Base-by-base conservation (phyloP, 352 stramenopile species). In the Phytopythium vexans region DNA sequence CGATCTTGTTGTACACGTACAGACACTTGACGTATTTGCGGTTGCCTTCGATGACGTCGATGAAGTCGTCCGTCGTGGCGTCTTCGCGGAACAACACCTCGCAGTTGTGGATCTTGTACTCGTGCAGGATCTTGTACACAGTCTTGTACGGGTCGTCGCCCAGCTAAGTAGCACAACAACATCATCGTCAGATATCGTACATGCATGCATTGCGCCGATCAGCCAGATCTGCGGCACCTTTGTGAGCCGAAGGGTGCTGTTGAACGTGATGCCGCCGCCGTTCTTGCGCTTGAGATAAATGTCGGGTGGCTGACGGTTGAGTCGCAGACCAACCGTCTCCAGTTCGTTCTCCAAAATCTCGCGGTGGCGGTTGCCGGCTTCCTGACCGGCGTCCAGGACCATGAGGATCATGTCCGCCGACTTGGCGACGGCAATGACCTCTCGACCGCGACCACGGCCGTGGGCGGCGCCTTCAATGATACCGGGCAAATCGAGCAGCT, bases 1-100 rank as follows among this genome's bases (percentile, higher is more conserved):
- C 97, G 67, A 99, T 98, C 79, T 99, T 99, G 82, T 99, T 99
- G 90, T 99, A 99, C 58, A 99, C 92, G 72, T 99, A 99, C 44
- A 99, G 68, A 62, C 86, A 98, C 83, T 97, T 98, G 57, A 99
- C 97, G 81, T 99, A 99, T 66, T 98, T 98, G 49, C 94, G 89
- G 71, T 99, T 99, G 52, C 97, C 97, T 75, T 99, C 88, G 53
- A 99, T 94, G 31, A 99, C 93, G 81, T 99, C 97, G 56, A 99
- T 98, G 35, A 99, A 69, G 62, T 99, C 92, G 72, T 99, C 97
- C 6, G 97, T 94, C 16, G 85, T 95, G 60, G 96, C 95, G 56
- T 99, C 96, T 75, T 99, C 96, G 55, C 97, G 87, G 58, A 98
- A 97, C 15, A 99, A 72, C 34, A 99, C 76, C 58, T 99, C 96